Evolutionary conservation across 2,329 filamentous ascomycete genomes (phyloP).

Genomic region (Diaporthe capsici): DNA sequence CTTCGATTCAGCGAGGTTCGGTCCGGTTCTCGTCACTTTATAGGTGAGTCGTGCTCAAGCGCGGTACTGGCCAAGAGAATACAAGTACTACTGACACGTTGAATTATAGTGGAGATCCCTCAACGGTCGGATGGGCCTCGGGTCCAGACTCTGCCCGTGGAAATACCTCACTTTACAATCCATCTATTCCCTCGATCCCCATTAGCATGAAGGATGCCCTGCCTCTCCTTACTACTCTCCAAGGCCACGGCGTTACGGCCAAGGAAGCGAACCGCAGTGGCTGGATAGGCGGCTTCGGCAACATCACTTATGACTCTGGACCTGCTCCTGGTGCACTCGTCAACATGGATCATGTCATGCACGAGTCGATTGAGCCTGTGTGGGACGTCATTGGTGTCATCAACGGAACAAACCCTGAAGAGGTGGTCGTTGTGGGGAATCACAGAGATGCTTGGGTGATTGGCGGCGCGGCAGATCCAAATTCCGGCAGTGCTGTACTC

Average conservation of each 20-base stretch:
- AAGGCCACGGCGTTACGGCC: constrained; percentile 6
- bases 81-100: too few relatives aligned
- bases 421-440: constrained; percentile 90
- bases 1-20: constrained; percentile 1
- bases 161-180: constrained; percentile 10
- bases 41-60: too few relatives aligned
- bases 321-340: constrained; percentile 9
- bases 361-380: constrained; percentile 69
- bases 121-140: constrained; percentile 12
- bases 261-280: constrained; percentile 27
- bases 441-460: constrained; percentile 81
- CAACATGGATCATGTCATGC: constrained; percentile 17
- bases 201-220: constrained; percentile 23
- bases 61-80: too few relatives aligned
- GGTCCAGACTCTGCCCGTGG: constrained; percentile 21
- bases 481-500: constrained; percentile 83
- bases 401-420: constrained; percentile 83
- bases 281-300: constrained; percentile 2
- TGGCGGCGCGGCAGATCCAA: constrained; percentile 86
- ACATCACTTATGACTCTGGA: constrained; percentile 22
- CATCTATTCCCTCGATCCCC: constrained; percentile 21
- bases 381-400: constrained; percentile 96
- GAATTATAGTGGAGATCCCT: background rate
- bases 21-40: constrained; percentile 8
- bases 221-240: background rate